Percentiles rank a stretch among this genome's conserved stretches.
Conservation (phyloP, 805 yeast species). For the Myxozyma kluyveri region DNA sequence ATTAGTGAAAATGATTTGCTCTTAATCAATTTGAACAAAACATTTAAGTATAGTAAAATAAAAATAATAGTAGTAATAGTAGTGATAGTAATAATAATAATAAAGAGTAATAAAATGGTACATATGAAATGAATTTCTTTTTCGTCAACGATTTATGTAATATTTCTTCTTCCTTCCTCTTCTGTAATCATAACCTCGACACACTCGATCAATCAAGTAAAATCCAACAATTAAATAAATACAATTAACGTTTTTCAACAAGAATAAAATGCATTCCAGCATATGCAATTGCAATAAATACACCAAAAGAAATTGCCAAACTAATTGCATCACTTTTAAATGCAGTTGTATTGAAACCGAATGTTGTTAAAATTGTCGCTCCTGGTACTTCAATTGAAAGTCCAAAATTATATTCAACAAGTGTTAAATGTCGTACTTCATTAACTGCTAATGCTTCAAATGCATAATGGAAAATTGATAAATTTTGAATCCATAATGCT, state of each 20-base stretch:
- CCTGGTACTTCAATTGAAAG: slow-evolving; percentile 95
- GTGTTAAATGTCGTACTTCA: slow-evolving; percentile 81
- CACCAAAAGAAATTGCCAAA: slow-evolving; percentile 52
- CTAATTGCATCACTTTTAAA: slow-evolving; percentile 63
- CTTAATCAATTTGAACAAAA: no score
- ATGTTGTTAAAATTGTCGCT: slow-evolving; percentile 91
- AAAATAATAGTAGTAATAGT: no score
- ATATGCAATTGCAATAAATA: slow-evolving; percentile 69
- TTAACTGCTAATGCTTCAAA: slow-evolving; percentile 90
- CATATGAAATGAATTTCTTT: no score
- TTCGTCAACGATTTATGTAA: no score
- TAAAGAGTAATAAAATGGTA: no score
- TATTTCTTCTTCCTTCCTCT: no score
- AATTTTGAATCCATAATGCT: slow-evolving; percentile 67
- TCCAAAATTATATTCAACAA: slow-evolving; percentile 87
- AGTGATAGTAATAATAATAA: no score
- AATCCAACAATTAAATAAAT: no score
- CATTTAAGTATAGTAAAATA: no score
- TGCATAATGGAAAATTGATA: slow-evolving; percentile 92
- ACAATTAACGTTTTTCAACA: slow-evolving; percentile 69
- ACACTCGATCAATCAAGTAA: no score
- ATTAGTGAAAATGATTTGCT: no score
- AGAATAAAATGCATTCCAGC: slow-evolving; percentile 68
- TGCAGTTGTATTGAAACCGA: slow-evolving; percentile 86
- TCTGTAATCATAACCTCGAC: no score